Percentiles rank a stretch among this genome's conserved stretches.
Conservation (phyloP, 2,329 filamentous ascomycete genomes). For the Calonectria crousiana region DNA sequence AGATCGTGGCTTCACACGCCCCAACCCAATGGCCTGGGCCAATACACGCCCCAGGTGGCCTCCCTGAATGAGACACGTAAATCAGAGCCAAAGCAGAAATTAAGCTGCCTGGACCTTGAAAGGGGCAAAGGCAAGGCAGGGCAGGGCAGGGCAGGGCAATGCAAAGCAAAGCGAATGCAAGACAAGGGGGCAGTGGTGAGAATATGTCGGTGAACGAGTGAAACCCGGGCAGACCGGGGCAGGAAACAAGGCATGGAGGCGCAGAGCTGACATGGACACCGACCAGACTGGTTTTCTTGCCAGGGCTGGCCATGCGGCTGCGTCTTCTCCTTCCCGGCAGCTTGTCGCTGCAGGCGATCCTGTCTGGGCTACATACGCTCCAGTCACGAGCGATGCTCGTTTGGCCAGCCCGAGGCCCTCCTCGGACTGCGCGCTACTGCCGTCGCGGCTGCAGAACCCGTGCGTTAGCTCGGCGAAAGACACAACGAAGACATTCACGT, state of each 20-base stretch:
- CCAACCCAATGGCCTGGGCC: conserved; percentile 34
- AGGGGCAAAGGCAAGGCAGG: neutral
- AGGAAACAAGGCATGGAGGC: conserved; percentile 22
- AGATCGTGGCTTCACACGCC: conserved; percentile 39
- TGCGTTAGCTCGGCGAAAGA: conserved; percentile 16
- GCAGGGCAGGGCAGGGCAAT: neutral
- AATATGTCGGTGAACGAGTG: conserved; percentile 35
- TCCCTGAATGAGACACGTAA: conserved; percentile 12
- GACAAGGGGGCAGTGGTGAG: neutral
- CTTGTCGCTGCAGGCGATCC: neutral
- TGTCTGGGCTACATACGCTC: conserved; percentile 6
- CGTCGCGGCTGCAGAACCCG: conserved; percentile 4
- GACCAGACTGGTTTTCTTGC: neutral
- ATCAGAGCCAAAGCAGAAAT: conserved; percentile 6
- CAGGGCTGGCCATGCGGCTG: conserved; percentile 26
- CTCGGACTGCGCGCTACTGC: neutral
- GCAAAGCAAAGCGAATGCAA: neutral
- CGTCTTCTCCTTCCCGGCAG: neutral
- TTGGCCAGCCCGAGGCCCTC: conserved; percentile 3
- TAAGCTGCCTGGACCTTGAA: neutral
- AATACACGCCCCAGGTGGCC: conserved; percentile 25
- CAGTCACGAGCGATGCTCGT: neutral
- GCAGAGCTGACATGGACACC: conserved; percentile 19
- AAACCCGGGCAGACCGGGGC: conserved; percentile 23
- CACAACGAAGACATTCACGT: neutral